Base-by-base conservation (phyloP, 306 rosid genomes). In the Lablab purpureus region DNA sequence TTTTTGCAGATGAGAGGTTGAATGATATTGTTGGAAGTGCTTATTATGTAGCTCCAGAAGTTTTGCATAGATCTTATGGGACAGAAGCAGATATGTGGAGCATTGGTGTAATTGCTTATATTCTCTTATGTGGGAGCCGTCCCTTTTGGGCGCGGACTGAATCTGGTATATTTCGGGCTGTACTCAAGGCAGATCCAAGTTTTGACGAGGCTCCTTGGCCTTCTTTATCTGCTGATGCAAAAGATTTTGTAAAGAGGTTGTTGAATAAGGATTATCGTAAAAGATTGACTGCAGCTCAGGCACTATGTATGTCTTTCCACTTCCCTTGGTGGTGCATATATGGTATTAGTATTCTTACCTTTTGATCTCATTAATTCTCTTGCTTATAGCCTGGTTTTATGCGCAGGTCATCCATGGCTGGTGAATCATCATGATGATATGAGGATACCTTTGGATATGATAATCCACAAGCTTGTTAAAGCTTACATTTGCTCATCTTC, bases 61-160 rank as follows among this genome's bases (percentile, higher is more conserved):
- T 92, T 81, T 75, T 92, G 75, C 97, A 92, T 79, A 92, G 97
- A 86, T 86, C 95, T 60, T 92, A 92, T 23, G 90, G 93, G 59
- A 90, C 97, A 1, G 97, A 92, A 85, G 97, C 86, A 45, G 97
- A 92, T 87, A 88, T 90, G 93, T 92, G 97, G 97, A 92, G 97
- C 88, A 89, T 92, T 49, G 97, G 97, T 40, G 97, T 92, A 37
- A 90, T 90, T 81, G 97, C 97, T 50, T 92, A 92, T 73, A 92
- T 92, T 80, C 95, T 92, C 74, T 80, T 92, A 76, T 92, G 97
- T 77, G 97, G 97, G 84, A 92, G 97, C 67, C 85, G 97, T 4
- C 97, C 95, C 15, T 92, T 92, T 83, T 92, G 97, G 97, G 93
- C 97, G 18, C 84, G 95, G 60, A 87, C 92, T 15, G 97, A 92